Base-by-base conservation (phyloP, 1,284 basidiomycete genomes). In the Malassezia sp. region DNA sequence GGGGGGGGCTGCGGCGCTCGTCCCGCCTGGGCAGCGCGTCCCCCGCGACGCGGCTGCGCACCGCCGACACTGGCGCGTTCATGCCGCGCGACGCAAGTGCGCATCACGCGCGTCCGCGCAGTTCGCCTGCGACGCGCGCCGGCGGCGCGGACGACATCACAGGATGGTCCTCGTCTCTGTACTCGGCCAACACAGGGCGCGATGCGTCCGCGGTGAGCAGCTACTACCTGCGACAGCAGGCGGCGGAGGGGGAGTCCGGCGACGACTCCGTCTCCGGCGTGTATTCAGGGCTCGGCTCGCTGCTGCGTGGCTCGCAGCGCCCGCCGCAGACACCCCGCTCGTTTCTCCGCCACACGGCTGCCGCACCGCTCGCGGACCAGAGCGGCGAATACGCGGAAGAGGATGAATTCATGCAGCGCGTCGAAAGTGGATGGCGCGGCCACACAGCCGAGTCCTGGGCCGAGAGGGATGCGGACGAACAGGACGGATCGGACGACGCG, bases 181-280 rank as follows among this genome's bases (percentile, higher is more conserved):
- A 43, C 30, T 43, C 47, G 18, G 39, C 47, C 15, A 6, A 10
- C 8, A 29, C 27, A 21, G 24, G 5, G 6, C 42, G 38, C 22
- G 42, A 50, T 14, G 14, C 48, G 11, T 43, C 47, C 5, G 24
- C 34, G 24, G 48, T 50, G 15, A 50, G 48, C 37, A 50, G 48
- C 26, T 50, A 36, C 32, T 50, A 50, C 26, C 30, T 50, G 5
- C 42, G 48, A 4, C 23, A 42, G 18, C 26, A 38, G 22, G 23
- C 34, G 27, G 29, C 38, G 15, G 42, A 41, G 9, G n/a, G 14
- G 27, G 22, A 17, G 21, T 23, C 31, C 7, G 31, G 12, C 15
- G 44, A 46, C 17, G 44, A 46, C n/a, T 31, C 37, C 26, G n/a
- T 14, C 2, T 39, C 37, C 1, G 39, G 35, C 21, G 40, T 27